Percentiles rank a stretch among this genome's conserved stretches.
These are phyloP conservation scores for Blastobotrys buckinghamii DNA, from an alignment of 1,139 yeast genomes.

Conservation along the genomic window DNA sequence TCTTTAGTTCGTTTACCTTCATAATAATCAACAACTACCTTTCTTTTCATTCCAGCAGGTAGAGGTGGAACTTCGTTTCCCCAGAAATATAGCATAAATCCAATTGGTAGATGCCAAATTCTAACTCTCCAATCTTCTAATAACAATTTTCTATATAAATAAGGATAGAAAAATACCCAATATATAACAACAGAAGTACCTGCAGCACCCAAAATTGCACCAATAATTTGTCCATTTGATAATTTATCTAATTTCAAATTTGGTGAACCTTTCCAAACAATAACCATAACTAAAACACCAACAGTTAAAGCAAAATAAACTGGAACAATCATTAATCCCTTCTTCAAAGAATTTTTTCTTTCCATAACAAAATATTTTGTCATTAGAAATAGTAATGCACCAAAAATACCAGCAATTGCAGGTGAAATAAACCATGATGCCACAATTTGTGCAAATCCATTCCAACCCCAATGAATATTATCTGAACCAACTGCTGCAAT, in stretches of 20 bases:
- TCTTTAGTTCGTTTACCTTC: conserved; percentile 35
- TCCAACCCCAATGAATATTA: conserved; percentile 69
- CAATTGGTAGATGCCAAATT: conserved; percentile 51
- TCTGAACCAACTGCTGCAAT: conserved; percentile 62
- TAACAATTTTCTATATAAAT: conserved; percentile 53
- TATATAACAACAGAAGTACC: conserved; percentile 50
- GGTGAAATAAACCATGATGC: conserved; percentile 86
- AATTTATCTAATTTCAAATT: conserved; percentile 16
- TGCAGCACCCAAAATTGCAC: conserved; percentile 55
- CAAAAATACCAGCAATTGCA: conserved; percentile 58
- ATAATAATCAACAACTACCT: conserved; percentile 54
- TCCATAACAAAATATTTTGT: conserved; percentile 60
- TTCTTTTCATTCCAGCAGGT: conserved; percentile 46
- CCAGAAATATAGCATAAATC: conserved; percentile 48
- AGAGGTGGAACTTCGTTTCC: conserved; percentile 53
- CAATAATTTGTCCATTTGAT: conserved; percentile 17
- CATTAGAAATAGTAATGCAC: conserved; percentile 51
- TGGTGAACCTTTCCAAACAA: conserved; percentile 22
- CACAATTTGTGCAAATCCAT: conserved; percentile 53
- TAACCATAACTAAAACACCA: conserved; percentile 46
- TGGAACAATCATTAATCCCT: conserved; percentile 57
- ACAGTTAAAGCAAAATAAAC: conserved; percentile 55
- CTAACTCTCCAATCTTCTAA: conserved; percentile 63
- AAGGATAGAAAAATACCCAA: conserved; percentile 55
- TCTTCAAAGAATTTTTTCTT: conserved; percentile 46